phyloP scores from a whole-genome alignment of 768 basidiomycete genomes.

The Trametes villosa region DNA sequence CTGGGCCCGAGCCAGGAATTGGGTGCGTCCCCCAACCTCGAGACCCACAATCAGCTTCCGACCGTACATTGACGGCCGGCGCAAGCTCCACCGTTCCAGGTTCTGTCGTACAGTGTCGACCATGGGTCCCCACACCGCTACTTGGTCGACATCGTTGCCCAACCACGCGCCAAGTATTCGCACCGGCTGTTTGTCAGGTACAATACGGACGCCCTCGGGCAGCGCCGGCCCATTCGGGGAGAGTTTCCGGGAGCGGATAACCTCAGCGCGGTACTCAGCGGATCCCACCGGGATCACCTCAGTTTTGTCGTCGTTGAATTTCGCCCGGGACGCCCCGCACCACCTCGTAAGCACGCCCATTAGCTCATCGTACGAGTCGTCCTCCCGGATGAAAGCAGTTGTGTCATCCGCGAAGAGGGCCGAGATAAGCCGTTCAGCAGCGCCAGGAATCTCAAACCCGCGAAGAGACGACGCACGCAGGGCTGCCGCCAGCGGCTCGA shows the following conservation, averaged over 20 bases:
- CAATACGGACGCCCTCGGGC: background rate
- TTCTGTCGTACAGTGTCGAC: background rate
- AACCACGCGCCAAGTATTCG: conserved; percentile 25
- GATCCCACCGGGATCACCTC: conserved; percentile 42
- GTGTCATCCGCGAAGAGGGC: conserved; percentile 38
- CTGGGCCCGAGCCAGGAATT: conserved; percentile 19
- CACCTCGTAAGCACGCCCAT: conserved; percentile 28
- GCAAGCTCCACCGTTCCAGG: conserved; percentile 1
- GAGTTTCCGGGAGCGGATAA: background rate
- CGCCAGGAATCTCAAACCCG: conserved; percentile 27
- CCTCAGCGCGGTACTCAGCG: conserved; percentile 18
- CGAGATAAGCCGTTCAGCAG: conserved; percentile 4
- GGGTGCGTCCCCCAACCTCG: background rate
- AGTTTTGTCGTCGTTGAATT: conserved; percentile 48
- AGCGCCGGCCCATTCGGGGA: background rate
- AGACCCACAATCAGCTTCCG: conserved; percentile 6
- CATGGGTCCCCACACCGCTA: background rate
- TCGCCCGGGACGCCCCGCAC: conserved; percentile 45
- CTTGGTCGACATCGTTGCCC: conserved; percentile 14
- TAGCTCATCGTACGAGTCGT: conserved; percentile 34
- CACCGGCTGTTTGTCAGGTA: background rate
- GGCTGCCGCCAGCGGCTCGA: conserved; percentile 35
- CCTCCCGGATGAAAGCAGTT: conserved; percentile 33
- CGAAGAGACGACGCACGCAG: conserved; percentile 23
- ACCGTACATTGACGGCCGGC: background rate